A percentile compares a stretch with the other conserved stretches of the same genome.
Conservation (phyloP, 176 grass and related monocot species). For the Miscanthus lutarioriparius region DNA sequence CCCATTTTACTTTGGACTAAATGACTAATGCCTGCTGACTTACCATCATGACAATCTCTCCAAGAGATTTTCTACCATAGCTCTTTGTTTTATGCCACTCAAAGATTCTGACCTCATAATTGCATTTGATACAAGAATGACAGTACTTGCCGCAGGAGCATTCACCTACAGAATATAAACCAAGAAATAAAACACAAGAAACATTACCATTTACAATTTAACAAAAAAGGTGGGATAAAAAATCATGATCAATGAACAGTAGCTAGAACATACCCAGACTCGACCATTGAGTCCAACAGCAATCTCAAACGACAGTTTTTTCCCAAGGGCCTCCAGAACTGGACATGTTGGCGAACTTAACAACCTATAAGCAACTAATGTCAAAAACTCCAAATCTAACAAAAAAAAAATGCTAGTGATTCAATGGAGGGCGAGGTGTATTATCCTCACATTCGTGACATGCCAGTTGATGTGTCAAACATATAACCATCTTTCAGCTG, state of each 20-base stretch:
- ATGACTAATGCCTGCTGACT: not conserved
- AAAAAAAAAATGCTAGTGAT: not conserved
- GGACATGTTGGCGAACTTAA: slow-evolving; percentile 85
- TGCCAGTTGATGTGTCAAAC: slow-evolving; percentile 91
- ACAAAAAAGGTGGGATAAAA: slow-evolving; percentile 6
- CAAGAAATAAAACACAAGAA: not conserved
- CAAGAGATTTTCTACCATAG: slow-evolving; percentile 80
- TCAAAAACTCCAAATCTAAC: slow-evolving; percentile 7
- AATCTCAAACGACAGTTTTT: slow-evolving; percentile 78
- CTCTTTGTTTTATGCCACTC: slow-evolving; percentile 72
- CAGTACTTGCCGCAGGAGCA: slow-evolving; percentile 65
- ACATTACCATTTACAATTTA: slow-evolving; percentile 8
- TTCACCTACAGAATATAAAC: slow-evolving; percentile 59
- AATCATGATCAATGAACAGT: not conserved
- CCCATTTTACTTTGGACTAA: not conserved
- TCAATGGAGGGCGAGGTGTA: slow-evolving; percentile 1
- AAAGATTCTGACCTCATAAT: slow-evolving; percentile 78
- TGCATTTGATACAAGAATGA: slow-evolving; percentile 82
- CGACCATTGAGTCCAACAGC: slow-evolving; percentile 90
- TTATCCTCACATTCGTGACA: slow-evolving; percentile 83
- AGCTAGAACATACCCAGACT: slow-evolving; percentile 67
- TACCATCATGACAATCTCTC: slow-evolving; percentile 61
- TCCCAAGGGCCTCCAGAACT: slow-evolving; percentile 79
- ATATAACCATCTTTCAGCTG: slow-evolving; percentile 79
- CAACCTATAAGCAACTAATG: slow-evolving; percentile 55